These are phyloP conservation scores for Pyrenophora seminiperda DNA, from an alignment of 2,329 filamentous ascomycete species.

Conservation along the genomic window DNA sequence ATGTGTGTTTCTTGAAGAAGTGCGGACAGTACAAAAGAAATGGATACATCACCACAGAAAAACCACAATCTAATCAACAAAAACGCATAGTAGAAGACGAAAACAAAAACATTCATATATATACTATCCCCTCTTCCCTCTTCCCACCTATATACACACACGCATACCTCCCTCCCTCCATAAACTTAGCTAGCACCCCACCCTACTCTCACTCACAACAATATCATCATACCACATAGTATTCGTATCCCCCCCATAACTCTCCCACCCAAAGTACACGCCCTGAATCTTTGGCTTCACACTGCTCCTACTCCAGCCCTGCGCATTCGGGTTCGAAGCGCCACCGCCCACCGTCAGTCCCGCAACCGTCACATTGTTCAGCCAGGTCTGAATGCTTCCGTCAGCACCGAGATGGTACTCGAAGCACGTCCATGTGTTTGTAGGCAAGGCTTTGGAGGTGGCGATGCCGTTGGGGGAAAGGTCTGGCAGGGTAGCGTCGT, in stretches of 20 bases:
- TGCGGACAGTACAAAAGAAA: no score
- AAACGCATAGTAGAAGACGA: no score
- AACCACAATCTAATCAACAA: no score
- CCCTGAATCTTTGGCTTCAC: conserved; percentile 60
- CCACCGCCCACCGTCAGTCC: conserved; percentile 58
- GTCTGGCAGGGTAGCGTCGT: conserved; percentile 66
- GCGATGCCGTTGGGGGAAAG: conserved; percentile 65
- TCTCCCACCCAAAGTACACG: conserved; percentile 68
- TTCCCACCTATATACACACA: neutral
- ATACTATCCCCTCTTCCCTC: neutral
- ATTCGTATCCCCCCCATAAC: conserved; percentile 64
- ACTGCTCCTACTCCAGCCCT: conserved; percentile 58
- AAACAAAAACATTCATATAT: neutral
- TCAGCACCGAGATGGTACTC: conserved; percentile 65
- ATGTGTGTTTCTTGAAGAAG: no score
- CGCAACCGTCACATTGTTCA: conserved; percentile 58
- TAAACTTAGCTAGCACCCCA: conserved; percentile 52
- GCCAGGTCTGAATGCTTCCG: conserved; percentile 65
- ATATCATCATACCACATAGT: conserved; percentile 69
- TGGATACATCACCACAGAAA: no score
- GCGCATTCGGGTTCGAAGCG: conserved; percentile 58
- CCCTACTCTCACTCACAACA: conserved; percentile 53
- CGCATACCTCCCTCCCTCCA: neutral
- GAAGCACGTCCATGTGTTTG: conserved; percentile 62
- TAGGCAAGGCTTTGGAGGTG: conserved; percentile 57